Conservation (phyloP, 495 filamentous ascomycete genomes). For the Astrothelium subdiscretum region DNA sequence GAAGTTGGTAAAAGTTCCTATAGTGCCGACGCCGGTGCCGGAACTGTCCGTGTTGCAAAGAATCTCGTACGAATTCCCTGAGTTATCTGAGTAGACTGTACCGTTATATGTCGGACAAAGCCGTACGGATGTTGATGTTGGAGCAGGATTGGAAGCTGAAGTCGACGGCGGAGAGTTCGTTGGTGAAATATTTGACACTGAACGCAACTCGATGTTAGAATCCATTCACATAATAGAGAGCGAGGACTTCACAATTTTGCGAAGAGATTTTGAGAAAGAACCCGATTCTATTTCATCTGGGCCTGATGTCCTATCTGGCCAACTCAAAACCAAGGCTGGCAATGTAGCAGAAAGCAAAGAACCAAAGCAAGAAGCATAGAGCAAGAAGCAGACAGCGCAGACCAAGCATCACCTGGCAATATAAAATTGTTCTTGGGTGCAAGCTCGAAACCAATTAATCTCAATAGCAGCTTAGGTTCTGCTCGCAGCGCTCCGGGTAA, state of each 20-base stretch:
- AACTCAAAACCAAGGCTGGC: neutral
- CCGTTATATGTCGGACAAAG: conserved; percentile 1
- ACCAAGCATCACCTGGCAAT: neutral
- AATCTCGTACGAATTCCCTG: neutral
- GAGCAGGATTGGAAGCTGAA: neutral
- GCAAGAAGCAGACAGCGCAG: neutral
- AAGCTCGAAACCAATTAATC: neutral
- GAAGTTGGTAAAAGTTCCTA: neutral
- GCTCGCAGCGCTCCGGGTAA: neutral
- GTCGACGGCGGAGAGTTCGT: neutral
- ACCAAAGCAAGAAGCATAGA: neutral
- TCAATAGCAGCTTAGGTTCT: neutral
- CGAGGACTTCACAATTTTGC: neutral
- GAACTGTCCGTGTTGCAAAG: neutral
- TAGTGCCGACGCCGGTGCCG: neutral
- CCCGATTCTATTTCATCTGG: neutral
- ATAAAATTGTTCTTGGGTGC: neutral
- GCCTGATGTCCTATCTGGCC: neutral
- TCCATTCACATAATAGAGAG: neutral
- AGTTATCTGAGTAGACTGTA: neutral
- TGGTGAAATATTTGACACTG: neutral
- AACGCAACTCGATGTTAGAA: neutral
- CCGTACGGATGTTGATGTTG: neutral
- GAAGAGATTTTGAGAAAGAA: neutral
- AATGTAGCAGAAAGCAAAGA: neutral